A percentile compares a stretch with the other conserved stretches of the same genome.
These are phyloP conservation scores for Achlya hypogyna DNA, from an alignment of 352 stramenopile species.

Conservation along the genomic window DNA sequence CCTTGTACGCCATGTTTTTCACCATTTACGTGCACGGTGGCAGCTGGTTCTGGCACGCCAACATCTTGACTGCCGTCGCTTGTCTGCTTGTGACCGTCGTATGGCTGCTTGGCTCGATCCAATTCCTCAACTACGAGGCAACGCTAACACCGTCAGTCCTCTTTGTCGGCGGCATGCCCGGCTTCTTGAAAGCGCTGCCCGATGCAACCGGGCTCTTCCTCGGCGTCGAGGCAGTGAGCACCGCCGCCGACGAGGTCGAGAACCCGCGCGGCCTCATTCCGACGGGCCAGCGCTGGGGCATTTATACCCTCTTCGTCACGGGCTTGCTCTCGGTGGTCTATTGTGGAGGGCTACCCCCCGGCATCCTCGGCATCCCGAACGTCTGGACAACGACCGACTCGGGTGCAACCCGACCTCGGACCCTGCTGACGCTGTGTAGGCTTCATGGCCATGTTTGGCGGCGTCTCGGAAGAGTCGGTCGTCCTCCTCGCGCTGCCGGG, in stretches of 20 bases:
- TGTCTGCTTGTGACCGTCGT: slow-evolving; percentile 21
- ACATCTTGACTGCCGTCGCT: slow-evolving; percentile 16
- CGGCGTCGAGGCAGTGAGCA: slow-evolving; percentile 18
- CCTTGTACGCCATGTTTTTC: slow-evolving; percentile 34
- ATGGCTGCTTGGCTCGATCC: slow-evolving; percentile 23
- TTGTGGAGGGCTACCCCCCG: slow-evolving; percentile 19
- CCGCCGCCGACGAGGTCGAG: background rate
- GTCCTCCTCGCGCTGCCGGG: slow-evolving; percentile 31
- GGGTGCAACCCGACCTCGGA: background rate
- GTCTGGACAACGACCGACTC: background rate
- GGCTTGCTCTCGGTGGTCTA: slow-evolving; percentile 21
- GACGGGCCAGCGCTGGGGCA: slow-evolving; percentile 23
- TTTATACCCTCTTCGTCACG: slow-evolving; percentile 33
- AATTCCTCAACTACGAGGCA: slow-evolving; percentile 21
- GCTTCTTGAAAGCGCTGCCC: slow-evolving; percentile 1
- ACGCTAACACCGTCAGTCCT: slow-evolving; percentile 1
- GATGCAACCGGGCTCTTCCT: background rate
- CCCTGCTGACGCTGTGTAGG: slow-evolving; percentile 1
- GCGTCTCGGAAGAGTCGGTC: slow-evolving; percentile 7
- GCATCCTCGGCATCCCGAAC: background rate
- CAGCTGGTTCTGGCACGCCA: slow-evolving; percentile 26
- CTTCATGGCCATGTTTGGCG: slow-evolving; percentile 28
- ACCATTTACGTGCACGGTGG: slow-evolving; percentile 28
- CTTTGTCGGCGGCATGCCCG: background rate
- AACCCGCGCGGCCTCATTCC: slow-evolving; percentile 22